Conservation (phyloP, 1,284 basidiomycete genomes). For the Apiotrichum sp. region DNA sequence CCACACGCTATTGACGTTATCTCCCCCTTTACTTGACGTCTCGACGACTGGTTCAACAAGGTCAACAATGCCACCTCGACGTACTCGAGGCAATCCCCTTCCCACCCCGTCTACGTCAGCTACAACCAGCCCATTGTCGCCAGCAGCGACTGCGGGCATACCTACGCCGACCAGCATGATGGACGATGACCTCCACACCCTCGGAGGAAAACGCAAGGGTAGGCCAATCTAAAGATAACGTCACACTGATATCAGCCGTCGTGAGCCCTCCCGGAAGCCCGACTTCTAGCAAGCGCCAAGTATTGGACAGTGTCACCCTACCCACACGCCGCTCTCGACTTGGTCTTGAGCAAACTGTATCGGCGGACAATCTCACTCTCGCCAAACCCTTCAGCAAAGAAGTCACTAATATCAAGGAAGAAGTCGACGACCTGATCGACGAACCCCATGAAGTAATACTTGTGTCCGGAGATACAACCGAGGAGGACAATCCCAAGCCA, state of each 20-base stretch:
- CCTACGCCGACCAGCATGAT: conserved; percentile 1
- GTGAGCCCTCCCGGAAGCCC: neutral
- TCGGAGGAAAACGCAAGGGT: conserved; percentile 1
- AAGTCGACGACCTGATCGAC: neutral
- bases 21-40: neutral
- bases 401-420: conserved; percentile 4
- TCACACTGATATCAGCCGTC: neutral
- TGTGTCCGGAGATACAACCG: neutral
- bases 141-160: neutral
- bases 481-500: neutral
- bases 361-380: conserved; percentile 37
- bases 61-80: neutral
- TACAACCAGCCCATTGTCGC: neutral
- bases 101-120: neutral
- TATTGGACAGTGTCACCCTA: conserved; percentile 25
- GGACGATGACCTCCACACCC: neutral
- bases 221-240: neutral
- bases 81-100: neutral
- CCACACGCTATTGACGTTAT: neutral
- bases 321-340: conserved; percentile 28
- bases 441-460: neutral
- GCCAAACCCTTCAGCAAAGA: conserved; percentile 3
- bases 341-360: conserved; percentile 32
- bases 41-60: too few relatives aligned
- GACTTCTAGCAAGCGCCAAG: conserved; percentile 8